Percentiles rank a stretch among this genome's conserved stretches.
Evolutionary conservation across 1,284 basidiomycete genomes (phyloP).

Genomic region (Heterobasidion annosum): DNA sequence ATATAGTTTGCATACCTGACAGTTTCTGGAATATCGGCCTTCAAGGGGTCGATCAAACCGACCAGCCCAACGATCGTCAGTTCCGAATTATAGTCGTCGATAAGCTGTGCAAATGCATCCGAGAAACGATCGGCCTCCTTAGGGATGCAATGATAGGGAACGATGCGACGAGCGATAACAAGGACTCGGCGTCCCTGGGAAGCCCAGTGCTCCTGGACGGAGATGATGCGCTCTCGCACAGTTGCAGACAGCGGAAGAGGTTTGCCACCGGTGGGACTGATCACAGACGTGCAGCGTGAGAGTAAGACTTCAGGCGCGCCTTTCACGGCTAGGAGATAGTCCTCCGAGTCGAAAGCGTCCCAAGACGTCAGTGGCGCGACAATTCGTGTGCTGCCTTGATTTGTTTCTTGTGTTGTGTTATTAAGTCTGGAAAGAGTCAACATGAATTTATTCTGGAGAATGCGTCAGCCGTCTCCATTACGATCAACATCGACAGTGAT

Average conservation of each 20-base stretch:
- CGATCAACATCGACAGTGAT: background rate
- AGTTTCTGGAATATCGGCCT: slow-evolving; percentile 47
- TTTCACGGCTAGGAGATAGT: slow-evolving; percentile 37
- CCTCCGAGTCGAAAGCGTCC: slow-evolving; percentile 21
- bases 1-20: slow-evolving; percentile 18
- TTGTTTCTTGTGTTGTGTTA: background rate
- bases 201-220: slow-evolving; percentile 43
- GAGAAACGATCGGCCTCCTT: slow-evolving; percentile 21
- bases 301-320: slow-evolving; percentile 53
- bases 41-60: slow-evolving; percentile 57
- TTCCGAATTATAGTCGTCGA: slow-evolving; percentile 26
- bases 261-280: slow-evolving; percentile 23
- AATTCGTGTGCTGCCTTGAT: slow-evolving; percentile 11
- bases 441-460: slow-evolving; percentile 44
- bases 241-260: slow-evolving; percentile 23
- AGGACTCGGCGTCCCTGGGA: slow-evolving; percentile 52
- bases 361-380: slow-evolving; percentile 20
- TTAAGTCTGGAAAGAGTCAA: slow-evolving; percentile 27
- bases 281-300: slow-evolving; percentile 32
- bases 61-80: slow-evolving; percentile 56
- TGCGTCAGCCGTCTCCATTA: background rate
- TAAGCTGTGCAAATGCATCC: slow-evolving; percentile 28
- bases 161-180: slow-evolving; percentile 28
- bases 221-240: slow-evolving; percentile 21
- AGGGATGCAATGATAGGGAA: slow-evolving; percentile 19